Evolutionary conservation across 2,329 filamentous ascomycete species (phyloP).

Genomic region (Fusarium sp.): DNA sequence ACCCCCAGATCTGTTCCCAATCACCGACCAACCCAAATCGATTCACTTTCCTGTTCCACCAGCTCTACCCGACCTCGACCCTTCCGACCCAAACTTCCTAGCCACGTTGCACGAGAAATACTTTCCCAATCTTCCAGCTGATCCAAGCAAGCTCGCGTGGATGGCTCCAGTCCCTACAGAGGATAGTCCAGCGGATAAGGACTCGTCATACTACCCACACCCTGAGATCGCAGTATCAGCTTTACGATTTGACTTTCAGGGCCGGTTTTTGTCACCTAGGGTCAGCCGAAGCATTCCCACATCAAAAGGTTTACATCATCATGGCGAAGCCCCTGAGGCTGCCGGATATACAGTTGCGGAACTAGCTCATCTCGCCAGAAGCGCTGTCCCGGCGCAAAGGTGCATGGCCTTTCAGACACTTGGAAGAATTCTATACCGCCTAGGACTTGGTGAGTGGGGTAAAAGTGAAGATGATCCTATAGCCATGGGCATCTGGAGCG

Average conservation of each 20-base stretch:
- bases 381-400: constrained; percentile 84
- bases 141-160: constrained; percentile 89
- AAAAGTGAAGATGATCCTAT: constrained; percentile 67
- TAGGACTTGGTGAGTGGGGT: constrained; percentile 79
- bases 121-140: constrained; percentile 87
- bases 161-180: constrained; percentile 78
- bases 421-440: constrained; percentile 82
- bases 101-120: constrained; percentile 88
- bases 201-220: constrained; percentile 84
- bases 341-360: constrained; percentile 95
- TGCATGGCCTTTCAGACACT: constrained; percentile 93
- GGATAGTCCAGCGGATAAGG: constrained; percentile 71
- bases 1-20: constrained; percentile 56
- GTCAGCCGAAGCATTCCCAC: constrained; percentile 79
- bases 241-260: constrained; percentile 89
- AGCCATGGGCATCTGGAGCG: constrained; percentile 84
- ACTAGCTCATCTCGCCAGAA: constrained; percentile 81
- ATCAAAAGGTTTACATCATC: constrained; percentile 88
- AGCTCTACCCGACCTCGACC: constrained; percentile 78
- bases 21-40: constrained; percentile 54
- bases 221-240: constrained; percentile 78
- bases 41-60: constrained; percentile 72
- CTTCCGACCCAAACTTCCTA: constrained; percentile 84
- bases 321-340: constrained; percentile 89
- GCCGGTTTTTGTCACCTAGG: constrained; percentile 80